These are phyloP conservation scores for Cunninghamia lanceolata DNA, from an alignment of 75 land plant genomes.

Conservation along the genomic window DNA sequence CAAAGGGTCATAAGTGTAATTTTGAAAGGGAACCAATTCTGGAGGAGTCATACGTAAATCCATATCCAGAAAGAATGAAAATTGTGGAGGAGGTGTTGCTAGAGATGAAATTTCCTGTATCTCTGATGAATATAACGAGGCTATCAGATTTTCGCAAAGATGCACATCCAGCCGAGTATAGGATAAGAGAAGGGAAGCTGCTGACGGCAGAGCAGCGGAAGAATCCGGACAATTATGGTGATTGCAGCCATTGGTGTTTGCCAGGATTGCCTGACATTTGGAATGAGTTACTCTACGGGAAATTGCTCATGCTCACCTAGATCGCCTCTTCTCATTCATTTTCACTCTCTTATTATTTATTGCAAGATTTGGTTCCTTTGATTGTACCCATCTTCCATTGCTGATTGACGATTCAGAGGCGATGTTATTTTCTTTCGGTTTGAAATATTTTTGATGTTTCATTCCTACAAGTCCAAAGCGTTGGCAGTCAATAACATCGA, in stretches of 20 bases:
- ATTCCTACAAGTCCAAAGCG: no score
- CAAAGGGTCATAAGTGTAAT: conserved; percentile 27
- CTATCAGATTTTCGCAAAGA: conserved; percentile 35
- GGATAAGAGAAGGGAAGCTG: conserved; percentile 15
- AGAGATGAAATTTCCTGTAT: conserved; percentile 23
- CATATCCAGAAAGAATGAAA: conserved; percentile 26
- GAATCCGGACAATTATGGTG: conserved; percentile 14
- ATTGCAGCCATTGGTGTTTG: conserved; percentile 59
- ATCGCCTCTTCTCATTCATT: no score
- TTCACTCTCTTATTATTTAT: no score
- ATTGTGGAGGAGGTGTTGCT: conserved; percentile 23
- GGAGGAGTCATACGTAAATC: conserved; percentile 34
- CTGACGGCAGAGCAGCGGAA: conserved; percentile 23
- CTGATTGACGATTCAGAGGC: no score
- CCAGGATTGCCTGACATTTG: conserved; percentile 58
- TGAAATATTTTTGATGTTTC: no score
- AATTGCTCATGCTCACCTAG: conserved; percentile 7
- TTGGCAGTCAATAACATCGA: no score
- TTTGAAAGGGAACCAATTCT: conserved; percentile 42
- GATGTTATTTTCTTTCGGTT: no score
- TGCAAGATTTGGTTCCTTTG: no score
- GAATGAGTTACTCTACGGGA: conserved; percentile 42
- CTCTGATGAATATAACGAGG: conserved; percentile 29
- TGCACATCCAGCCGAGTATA: conserved; percentile 37
- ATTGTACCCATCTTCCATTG: no score